Conservation (phyloP, 305 asterid genomes). For the Rubia balearica region DNA sequence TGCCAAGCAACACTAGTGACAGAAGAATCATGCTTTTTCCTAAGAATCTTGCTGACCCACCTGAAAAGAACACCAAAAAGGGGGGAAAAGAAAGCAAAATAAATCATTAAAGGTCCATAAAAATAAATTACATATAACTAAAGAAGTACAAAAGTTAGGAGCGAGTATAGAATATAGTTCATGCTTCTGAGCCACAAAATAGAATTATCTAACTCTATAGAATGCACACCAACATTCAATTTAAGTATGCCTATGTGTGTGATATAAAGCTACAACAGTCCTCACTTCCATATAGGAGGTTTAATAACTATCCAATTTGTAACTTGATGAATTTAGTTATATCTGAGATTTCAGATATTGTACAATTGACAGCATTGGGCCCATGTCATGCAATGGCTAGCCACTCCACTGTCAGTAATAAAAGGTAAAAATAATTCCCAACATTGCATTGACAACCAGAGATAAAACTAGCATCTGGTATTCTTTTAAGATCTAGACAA, state of each 20-base stretch:
- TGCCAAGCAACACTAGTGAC: constrained; percentile 98
- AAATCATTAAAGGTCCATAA: constrained; percentile 10
- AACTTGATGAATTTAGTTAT: not conserved
- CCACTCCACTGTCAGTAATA: not conserved
- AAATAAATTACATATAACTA: not conserved
- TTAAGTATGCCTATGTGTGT: not conserved
- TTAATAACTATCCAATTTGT: not conserved
- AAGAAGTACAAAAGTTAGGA: not conserved
- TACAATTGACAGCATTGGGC: not conserved
- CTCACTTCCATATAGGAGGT: not conserved
- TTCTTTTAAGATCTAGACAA: not conserved
- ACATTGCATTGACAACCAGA: not conserved
- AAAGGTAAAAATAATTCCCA: not conserved
- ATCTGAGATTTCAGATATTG: constrained; percentile 1
- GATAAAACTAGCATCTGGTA: not conserved
- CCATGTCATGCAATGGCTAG: not conserved
- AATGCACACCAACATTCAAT: not conserved
- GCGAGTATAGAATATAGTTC: not conserved
- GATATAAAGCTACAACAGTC: not conserved
- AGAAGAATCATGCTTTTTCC: constrained; percentile 97
- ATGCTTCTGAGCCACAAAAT: not conserved
- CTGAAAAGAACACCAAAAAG: constrained; percentile 34
- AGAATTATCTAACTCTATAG: not conserved
- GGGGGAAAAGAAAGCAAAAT: not conserved
- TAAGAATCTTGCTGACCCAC: constrained; percentile 98